Evolutionary conservation across 2,329 filamentous ascomycete species (phyloP), one percentile per base, ranked within the genome.

Genomic region (Colletotrichum godetiae): DNA sequence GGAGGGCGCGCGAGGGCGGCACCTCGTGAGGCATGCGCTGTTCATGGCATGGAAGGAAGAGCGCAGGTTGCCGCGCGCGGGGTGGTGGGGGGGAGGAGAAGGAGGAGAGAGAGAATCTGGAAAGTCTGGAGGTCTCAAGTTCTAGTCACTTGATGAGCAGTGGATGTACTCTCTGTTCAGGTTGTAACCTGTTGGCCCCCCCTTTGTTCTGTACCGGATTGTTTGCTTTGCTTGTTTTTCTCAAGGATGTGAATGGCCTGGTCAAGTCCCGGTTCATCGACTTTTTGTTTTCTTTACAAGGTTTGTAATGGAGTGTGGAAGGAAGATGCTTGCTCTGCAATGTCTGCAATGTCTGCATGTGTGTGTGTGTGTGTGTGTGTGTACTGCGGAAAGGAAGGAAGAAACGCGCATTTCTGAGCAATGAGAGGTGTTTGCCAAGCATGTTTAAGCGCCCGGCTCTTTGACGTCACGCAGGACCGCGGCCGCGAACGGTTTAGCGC

Each of bases 371-470:
- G 53, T 65, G 67, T 52, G 60, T 69, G 67, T 42, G 57, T 29
- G 64, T 8, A 33, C 31, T 35, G 24, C 52, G 55, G 55, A 37
- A 70, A 35, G 37, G 55, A 65, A 70, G 67, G 67, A 73, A 66
- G 67, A 71, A 71, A 73, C 67, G 67, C 71, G 60, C 22, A 31
- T 24, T 31, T 35, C 46, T 15, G 33, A 59, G 42, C 35, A 37
- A 33, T 27, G 59, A 52, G 53, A 57, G 33, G 62, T 33, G 52
- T 60, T 66, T 53, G 67, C 71, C 71, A 71, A 73, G 71, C 12
- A 22, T 52, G 67, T 66, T 71, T 73, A 73, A 73, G 71, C 71
- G 71, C 71, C 70, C 67, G 71, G 71, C 49, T 37, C 52, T 68
- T 73, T 71, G 71, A 73, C 71, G 67, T 73, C 67, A 73, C 52